Conservation (phyloP, 2,329 filamentous ascomycete species). For the Nannizzia gypsea region DNA sequence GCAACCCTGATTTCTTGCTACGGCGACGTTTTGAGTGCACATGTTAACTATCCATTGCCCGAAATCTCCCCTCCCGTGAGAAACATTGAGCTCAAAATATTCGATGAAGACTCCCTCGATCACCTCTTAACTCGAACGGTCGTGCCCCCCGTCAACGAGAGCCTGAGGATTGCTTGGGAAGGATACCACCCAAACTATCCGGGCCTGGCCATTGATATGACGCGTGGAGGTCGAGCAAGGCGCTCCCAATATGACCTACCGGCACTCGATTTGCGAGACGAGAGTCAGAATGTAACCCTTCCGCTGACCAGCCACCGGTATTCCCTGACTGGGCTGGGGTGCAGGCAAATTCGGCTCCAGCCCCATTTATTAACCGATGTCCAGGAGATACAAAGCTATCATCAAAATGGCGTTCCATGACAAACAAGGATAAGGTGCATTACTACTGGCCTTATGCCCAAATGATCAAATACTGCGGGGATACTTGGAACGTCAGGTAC, state of each 20-base stretch:
- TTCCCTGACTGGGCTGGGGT: not conserved
- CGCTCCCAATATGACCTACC: not conserved
- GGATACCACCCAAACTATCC: not conserved
- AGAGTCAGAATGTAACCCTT: not conserved
- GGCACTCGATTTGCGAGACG: not conserved
- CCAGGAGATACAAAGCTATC: not conserved
- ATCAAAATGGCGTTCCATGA: not conserved
- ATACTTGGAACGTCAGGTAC: slow-evolving; percentile 8
- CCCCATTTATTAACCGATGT: not conserved
- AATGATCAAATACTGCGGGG: not conserved
- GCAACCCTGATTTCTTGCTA: slow-evolving; percentile 10
- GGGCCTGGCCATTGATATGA: slow-evolving; percentile 6
- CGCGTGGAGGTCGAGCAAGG: slow-evolving; percentile 3
- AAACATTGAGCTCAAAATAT: slow-evolving; percentile 5
- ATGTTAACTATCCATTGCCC: not conserved
- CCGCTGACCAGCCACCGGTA: not conserved
- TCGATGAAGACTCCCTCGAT: slow-evolving; percentile 10
- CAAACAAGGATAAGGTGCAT: not conserved
- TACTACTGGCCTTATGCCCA: not conserved
- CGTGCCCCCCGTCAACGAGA: not conserved
- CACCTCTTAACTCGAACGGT: slow-evolving; percentile 8
- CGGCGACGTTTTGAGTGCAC: not conserved
- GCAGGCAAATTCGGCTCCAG: not conserved
- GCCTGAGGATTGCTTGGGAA: slow-evolving; percentile 1
- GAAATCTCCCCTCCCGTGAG: not conserved